A percentile compares a stretch with the other conserved stretches of the same genome.
Evolutionary conservation across 495 filamentous ascomycete genomes (phyloP).

Genomic region (Neurospora sp.): DNA sequence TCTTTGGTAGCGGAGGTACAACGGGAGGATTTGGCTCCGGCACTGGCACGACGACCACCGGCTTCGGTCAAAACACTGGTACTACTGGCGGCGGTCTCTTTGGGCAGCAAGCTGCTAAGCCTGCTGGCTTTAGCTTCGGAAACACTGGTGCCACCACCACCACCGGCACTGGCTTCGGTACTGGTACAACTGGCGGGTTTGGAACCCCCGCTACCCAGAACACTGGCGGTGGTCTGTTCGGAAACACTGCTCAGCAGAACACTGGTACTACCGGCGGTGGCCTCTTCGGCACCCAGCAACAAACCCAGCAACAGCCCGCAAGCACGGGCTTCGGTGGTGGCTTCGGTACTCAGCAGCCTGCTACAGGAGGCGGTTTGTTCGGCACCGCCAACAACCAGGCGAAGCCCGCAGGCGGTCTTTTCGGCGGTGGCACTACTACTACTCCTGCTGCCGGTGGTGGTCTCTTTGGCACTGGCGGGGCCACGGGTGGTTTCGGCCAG

Average conservation of each 20-base stretch:
- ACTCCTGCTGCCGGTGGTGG: constrained; percentile 23
- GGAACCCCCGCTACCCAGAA: constrained; percentile 21
- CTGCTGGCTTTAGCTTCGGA: constrained; percentile 22
- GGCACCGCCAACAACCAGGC: constrained; percentile 36
- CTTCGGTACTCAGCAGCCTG: constrained; percentile 21
- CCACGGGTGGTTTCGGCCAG: constrained; percentile 24
- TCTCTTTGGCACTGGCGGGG: constrained; percentile 32
- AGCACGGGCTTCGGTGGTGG: constrained; percentile 13
- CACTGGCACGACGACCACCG: constrained; percentile 29
- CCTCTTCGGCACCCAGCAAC: constrained; percentile 35
- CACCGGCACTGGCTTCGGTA: constrained; percentile 22
- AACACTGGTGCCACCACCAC: constrained; percentile 4
- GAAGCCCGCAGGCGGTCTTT: constrained; percentile 35
- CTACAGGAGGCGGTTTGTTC: constrained; percentile 50
- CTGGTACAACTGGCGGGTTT: constrained; percentile 12
- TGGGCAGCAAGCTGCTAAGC: constrained; percentile 21
- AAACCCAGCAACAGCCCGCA: constrained; percentile 8
- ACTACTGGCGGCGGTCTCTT: constrained; percentile 30
- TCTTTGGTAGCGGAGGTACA: constrained; percentile 12
- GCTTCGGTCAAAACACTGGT: constrained; percentile 24
- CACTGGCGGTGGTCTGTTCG: constrained; percentile 54
- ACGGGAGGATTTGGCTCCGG: constrained; percentile 16
- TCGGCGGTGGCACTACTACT: constrained; percentile 29
- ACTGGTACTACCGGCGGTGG: constrained; percentile 24
- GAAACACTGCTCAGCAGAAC: constrained; percentile 22